Conservation (phyloP, 306 rosid genomes). For the Echinosophora koreensis region DNA sequence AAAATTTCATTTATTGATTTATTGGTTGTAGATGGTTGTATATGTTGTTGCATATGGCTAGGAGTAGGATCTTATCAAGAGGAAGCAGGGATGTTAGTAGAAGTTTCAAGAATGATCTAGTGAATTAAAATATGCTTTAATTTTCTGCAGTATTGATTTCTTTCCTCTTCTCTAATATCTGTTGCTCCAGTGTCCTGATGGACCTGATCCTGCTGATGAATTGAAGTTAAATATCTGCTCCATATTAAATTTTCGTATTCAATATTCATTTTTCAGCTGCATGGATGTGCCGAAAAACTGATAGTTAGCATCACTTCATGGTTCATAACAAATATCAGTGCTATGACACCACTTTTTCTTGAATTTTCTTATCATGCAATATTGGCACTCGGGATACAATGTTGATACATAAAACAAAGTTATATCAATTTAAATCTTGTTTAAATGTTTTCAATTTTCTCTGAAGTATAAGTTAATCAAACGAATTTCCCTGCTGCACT, state of each 20-base stretch:
- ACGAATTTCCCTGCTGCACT: neutral
- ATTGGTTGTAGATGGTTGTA: slow-evolving; percentile 62
- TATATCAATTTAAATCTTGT: neutral
- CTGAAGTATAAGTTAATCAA: neutral
- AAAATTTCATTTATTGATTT: slow-evolving; percentile 75
- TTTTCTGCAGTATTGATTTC: slow-evolving; percentile 32
- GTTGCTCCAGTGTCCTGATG: neutral
- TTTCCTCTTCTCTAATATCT: neutral
- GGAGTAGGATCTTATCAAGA: slow-evolving; percentile 49
- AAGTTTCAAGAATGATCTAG: slow-evolving; percentile 39
- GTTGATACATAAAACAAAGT: neutral
- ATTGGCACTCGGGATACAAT: slow-evolving; percentile 2
- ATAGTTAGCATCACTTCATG: neutral
- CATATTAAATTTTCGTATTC: slow-evolving; percentile 16
- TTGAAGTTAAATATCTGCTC: neutral
- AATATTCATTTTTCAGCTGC: neutral
- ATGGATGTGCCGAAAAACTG: neutral
- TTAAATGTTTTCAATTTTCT: slow-evolving; percentile 23
- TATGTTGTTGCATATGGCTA: slow-evolving; percentile 53
- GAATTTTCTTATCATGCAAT: neutral
- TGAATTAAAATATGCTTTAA: slow-evolving; percentile 38
- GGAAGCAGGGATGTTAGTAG: slow-evolving; percentile 39
- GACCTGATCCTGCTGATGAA: neutral
- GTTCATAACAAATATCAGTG: slow-evolving; percentile 5
- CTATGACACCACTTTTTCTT: slow-evolving; percentile 1